Evolutionary conservation across 768 basidiomycete genomes (phyloP).

Genomic region (Tulasnella calospora): DNA sequence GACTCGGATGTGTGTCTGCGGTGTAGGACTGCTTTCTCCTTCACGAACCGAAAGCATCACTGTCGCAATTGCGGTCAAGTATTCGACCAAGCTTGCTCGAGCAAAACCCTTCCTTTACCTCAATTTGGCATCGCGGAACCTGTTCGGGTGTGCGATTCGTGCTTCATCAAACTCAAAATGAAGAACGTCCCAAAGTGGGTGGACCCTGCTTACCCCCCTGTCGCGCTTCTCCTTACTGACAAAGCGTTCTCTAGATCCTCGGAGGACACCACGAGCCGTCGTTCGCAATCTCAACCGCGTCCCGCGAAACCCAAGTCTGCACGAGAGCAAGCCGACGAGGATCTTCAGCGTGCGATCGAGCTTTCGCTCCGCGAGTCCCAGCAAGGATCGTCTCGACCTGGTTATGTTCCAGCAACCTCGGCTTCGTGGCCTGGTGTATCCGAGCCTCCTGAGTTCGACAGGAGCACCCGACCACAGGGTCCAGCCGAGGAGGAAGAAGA

Average conservation of each 20-base stretch:
- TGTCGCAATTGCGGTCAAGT: conserved; percentile 97
- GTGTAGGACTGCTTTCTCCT: conserved; percentile 84
- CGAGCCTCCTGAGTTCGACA: conserved; percentile 63
- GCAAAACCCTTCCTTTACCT: conserved; percentile 76
- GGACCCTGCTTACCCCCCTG: conserved; percentile 31
- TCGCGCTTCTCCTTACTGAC: not conserved
- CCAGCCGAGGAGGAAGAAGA: conserved; percentile 63
- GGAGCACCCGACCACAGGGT: conserved; percentile 45
- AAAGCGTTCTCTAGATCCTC: conserved; percentile 18
- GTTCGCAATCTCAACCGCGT: conserved; percentile 50
- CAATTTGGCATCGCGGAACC: conserved; percentile 90
- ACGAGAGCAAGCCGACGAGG: conserved; percentile 70
- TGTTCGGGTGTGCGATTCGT: conserved; percentile 91
- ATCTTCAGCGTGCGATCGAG: conserved; percentile 89
- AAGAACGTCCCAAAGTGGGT: conserved; percentile 40
- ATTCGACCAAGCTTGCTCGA: conserved; percentile 90
- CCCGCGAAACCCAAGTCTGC: conserved; percentile 50
- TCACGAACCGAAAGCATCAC: conserved; percentile 97
- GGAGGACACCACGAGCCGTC: conserved; percentile 36
- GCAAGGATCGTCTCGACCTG: conserved; percentile 47
- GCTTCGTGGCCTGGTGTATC: conserved; percentile 52
- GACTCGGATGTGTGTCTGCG: conserved; percentile 93
- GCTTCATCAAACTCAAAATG: conserved; percentile 69
- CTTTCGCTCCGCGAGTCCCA: conserved; percentile 77
- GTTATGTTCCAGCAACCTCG: conserved; percentile 59